These are phyloP conservation scores for Lentinus tigrinus DNA, from an alignment of 768 basidiomycete species.

Conservation along the genomic window DNA sequence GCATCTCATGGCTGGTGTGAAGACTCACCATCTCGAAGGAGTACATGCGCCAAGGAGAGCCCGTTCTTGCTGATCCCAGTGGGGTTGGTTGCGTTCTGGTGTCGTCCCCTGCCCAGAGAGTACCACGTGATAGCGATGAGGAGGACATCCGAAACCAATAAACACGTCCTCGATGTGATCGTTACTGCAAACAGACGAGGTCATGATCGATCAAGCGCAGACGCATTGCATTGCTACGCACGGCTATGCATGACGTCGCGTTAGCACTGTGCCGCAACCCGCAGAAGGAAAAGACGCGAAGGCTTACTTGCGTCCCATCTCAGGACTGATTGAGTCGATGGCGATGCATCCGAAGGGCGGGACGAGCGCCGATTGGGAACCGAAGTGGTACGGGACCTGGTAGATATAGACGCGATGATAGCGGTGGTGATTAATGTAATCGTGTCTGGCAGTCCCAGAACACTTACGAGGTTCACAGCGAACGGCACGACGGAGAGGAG, in stretches of 20 bases:
- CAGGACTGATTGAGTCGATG: not conserved
- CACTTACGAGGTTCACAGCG: conserved; percentile 3
- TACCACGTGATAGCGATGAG: conserved; percentile 5
- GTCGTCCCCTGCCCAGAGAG: not conserved
- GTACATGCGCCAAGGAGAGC: not conserved
- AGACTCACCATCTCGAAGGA: not conserved
- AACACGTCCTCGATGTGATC: conserved; percentile 3
- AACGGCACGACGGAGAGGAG: conserved; percentile 3
- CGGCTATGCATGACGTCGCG: too few species aligned
- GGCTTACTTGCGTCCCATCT: too few species aligned
- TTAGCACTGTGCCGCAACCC: too few species aligned
- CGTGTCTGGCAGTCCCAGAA: too few species aligned
- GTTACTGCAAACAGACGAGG: not conserved
- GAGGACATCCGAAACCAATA: conserved; percentile 5
- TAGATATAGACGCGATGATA: not conserved
- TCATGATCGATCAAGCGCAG: not conserved
- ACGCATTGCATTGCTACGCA: too few species aligned
- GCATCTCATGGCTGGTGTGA: too few species aligned
- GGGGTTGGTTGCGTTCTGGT: not conserved
- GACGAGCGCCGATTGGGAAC: not conserved
- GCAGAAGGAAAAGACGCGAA: too few species aligned
- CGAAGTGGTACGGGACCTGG: not conserved
- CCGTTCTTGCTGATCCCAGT: too few species aligned
- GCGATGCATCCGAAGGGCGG: not conserved
- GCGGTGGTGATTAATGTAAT: not conserved